These are phyloP conservation scores for Xylaria sp. DNA, from an alignment of 2,329 filamentous ascomycete species.

Conservation along the genomic window DNA sequence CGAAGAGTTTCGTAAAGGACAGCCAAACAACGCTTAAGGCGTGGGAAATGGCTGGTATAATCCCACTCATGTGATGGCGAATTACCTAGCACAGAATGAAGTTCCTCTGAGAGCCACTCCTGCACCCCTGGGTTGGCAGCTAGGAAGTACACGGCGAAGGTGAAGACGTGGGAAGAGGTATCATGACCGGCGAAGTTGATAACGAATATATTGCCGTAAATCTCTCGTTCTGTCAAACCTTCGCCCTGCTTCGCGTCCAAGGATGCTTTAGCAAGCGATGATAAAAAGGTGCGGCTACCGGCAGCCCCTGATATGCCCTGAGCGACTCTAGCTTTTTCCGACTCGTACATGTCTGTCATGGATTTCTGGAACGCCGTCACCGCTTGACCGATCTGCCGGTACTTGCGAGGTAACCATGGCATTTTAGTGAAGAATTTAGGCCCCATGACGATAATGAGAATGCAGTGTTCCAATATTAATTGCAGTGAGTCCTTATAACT, in stretches of 20 bases:
- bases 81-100: constrained; percentile 8
- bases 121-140: constrained; percentile 38
- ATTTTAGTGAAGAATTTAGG: constrained; percentile 42
- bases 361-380: constrained; percentile 42
- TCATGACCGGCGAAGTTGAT: constrained; percentile 47
- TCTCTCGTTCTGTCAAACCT: constrained; percentile 54
- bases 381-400: constrained; percentile 40
- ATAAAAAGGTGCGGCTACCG: constrained; percentile 49
- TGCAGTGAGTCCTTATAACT: constrained; percentile 46
- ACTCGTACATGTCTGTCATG: constrained; percentile 48
- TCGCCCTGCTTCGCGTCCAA: constrained; percentile 57
- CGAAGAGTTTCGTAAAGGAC: constrained; percentile 57
- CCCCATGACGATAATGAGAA: constrained; percentile 47
- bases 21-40: constrained; percentile 54
- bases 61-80: constrained; percentile 32
- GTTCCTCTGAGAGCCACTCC: constrained; percentile 23
- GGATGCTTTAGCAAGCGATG: constrained; percentile 56
- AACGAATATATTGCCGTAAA: constrained; percentile 50
- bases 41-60: constrained; percentile 50
- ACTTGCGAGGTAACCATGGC: constrained; percentile 38
- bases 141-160: constrained; percentile 37
- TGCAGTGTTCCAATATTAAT: constrained; percentile 46
- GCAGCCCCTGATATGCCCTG: constrained; percentile 29
- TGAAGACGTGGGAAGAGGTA: constrained; percentile 41
- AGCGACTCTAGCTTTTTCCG: constrained; percentile 42